These are phyloP conservation scores for Phytophthora megakarya DNA, from an alignment of 352 stramenopile genomes.

Conservation along the genomic window DNA sequence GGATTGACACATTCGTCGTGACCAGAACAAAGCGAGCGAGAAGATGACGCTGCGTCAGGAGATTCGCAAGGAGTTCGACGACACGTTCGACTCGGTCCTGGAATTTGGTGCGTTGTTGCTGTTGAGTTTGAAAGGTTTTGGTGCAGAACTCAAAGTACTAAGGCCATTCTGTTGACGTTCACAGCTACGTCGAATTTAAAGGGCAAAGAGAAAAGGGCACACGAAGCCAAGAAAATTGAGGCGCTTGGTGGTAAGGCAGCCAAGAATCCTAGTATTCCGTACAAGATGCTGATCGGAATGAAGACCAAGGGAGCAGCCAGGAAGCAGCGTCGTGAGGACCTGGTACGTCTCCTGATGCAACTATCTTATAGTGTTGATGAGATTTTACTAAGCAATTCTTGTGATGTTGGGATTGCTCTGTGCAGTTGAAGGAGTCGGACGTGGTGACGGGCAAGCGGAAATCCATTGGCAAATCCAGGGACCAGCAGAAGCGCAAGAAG, in stretches of 20 bases:
- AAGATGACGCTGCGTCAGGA: constrained; percentile 64
- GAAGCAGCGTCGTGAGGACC: constrained; percentile 60
- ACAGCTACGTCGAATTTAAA: constrained; percentile 60
- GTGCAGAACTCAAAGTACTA: not conserved
- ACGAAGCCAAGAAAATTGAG: constrained; percentile 77
- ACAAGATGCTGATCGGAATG: constrained; percentile 76
- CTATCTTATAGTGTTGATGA: too few relatives aligned
- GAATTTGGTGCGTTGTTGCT: constrained; percentile 56
- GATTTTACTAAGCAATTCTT: not conserved
- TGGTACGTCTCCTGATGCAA: too few relatives aligned
- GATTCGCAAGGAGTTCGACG: constrained; percentile 79
- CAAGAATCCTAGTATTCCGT: constrained; percentile 65
- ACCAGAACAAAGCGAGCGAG: constrained; percentile 30
- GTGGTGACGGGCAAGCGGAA: constrained; percentile 76
- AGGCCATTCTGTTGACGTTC: not conserved
- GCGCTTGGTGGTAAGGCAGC: constrained; percentile 63
- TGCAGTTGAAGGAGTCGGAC: constrained; percentile 67
- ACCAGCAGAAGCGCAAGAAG: constrained; percentile 70
- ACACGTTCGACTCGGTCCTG: constrained; percentile 73
- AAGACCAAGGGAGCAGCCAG: constrained; percentile 63
- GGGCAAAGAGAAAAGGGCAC: constrained; percentile 80
- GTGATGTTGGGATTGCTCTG: constrained; percentile 8
- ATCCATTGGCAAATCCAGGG: constrained; percentile 40
- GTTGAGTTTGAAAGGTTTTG: not conserved
- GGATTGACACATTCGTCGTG: constrained; percentile 10